Percentiles rank a stretch among this genome's conserved stretches.
phyloP scores from a whole-genome alignment of 768 basidiomycete genomes.

The Lactarius vividus region DNA sequence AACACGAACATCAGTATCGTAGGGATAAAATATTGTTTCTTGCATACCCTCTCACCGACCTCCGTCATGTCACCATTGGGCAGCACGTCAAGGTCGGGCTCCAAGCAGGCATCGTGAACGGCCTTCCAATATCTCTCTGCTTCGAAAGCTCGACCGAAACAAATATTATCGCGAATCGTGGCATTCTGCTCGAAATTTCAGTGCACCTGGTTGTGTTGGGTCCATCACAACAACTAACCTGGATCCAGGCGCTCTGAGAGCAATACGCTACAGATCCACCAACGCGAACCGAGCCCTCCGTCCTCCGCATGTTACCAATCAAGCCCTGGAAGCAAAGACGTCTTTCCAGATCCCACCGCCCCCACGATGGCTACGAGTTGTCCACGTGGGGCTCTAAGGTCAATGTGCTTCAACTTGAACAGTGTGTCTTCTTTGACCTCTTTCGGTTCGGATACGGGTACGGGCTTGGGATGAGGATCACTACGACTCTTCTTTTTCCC shows the following conservation, averaged over 20 bases:
- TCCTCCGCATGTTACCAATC: slow-evolving; percentile 80
- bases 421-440: slow-evolving; percentile 38
- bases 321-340: slow-evolving; percentile 72
- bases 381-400: slow-evolving; percentile 68
- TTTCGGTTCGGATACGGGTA: slow-evolving; percentile 27
- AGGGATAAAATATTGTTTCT: not conserved
- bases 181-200: slow-evolving; percentile 50
- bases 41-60: slow-evolving; percentile 64
- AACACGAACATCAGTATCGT: not conserved
- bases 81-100: slow-evolving; percentile 76
- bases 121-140: slow-evolving; percentile 81
- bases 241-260: slow-evolving; percentile 89
- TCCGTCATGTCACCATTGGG: slow-evolving; percentile 78
- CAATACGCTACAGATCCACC: slow-evolving; percentile 81
- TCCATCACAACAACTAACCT: slow-evolving; percentile 39
- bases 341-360: slow-evolving; percentile 71
- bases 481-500: slow-evolving; percentile 19
- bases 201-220: not conserved
- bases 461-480: slow-evolving; percentile 14
- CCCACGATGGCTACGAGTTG: slow-evolving; percentile 81
- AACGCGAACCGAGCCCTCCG: slow-evolving; percentile 62
- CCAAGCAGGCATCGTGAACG: slow-evolving; percentile 72
- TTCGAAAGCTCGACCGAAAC: slow-evolving; percentile 82
- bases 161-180: slow-evolving; percentile 85
- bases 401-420: slow-evolving; percentile 68